These are phyloP conservation scores for Verticillium isaacii DNA, from an alignment of 2,329 filamentous ascomycete genomes.

Conservation along the genomic window DNA sequence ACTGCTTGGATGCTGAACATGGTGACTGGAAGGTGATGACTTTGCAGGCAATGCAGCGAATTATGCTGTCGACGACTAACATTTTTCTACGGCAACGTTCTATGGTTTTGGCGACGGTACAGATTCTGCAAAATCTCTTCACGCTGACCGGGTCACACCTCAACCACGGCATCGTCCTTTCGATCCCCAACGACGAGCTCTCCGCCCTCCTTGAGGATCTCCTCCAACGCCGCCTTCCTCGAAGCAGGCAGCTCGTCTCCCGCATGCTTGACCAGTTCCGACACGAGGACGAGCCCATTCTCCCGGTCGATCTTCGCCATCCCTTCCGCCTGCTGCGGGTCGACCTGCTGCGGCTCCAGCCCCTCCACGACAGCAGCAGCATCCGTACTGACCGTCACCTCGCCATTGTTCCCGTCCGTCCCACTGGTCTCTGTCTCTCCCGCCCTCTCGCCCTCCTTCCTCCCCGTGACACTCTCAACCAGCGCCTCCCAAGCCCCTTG, in stretches of 20 bases:
- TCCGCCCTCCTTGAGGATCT: constrained; percentile 45
- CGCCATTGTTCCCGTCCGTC: constrained; percentile 5
- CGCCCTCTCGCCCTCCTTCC: constrained; percentile 11
- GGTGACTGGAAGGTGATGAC: not conserved
- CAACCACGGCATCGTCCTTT: not conserved
- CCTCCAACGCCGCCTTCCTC: constrained; percentile 36
- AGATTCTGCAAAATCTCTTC: not conserved
- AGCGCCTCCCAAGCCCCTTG: constrained; percentile 39
- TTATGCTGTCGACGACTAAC: too few species aligned
- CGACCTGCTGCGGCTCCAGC: constrained; percentile 42
- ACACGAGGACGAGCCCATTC: constrained; percentile 55
- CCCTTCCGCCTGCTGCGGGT: constrained; percentile 35
- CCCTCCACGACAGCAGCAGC: constrained; percentile 22
- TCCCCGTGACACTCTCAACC: constrained; percentile 43
- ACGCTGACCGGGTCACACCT: not conserved
- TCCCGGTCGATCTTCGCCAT: constrained; percentile 52
- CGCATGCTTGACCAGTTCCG: constrained; percentile 45
- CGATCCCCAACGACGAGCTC: constrained; percentile 30
- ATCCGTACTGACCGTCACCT: constrained; percentile 8
- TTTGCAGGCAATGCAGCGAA: too few species aligned
- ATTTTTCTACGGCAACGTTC: too few species aligned
- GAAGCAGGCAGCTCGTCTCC: constrained; percentile 33
- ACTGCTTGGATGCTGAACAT: not conserved
- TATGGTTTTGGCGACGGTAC: not conserved
- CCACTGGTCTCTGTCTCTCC: constrained; percentile 1